These are phyloP conservation scores for Candida labiduridarum DNA, from an alignment of 1,139 yeast species.

Conservation along the genomic window DNA sequence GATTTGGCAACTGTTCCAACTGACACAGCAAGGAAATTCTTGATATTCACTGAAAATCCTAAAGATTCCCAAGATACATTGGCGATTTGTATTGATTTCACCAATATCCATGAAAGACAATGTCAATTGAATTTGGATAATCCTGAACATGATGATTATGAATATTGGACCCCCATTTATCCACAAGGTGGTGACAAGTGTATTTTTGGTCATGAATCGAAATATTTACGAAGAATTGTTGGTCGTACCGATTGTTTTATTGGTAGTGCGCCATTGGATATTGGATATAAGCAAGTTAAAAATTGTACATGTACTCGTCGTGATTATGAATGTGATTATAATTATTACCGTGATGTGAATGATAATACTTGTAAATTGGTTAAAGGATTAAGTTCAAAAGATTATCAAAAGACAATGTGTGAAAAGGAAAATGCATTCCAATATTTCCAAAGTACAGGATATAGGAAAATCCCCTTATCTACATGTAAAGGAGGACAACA, in stretches of 20 bases:
- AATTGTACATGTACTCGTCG: constrained; percentile 85
- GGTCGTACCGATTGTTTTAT: constrained; percentile 72
- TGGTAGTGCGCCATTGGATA: constrained; percentile 72
- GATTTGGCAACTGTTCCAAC: constrained; percentile 92
- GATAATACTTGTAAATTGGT: constrained; percentile 91
- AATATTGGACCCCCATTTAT: constrained; percentile 78
- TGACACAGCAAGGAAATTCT: constrained; percentile 79
- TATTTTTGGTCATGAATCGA: constrained; percentile 85
- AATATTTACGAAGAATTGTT: constrained; percentile 70
- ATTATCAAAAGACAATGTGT: constrained; percentile 64
- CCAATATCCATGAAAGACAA: constrained; percentile 62
- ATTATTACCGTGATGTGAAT: constrained; percentile 57
- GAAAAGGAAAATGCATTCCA: constrained; percentile 57
- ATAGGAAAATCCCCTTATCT: constrained; percentile 47
- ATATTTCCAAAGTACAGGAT: constrained; percentile 49
- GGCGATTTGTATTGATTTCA: constrained; percentile 69
- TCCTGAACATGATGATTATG: constrained; percentile 71
- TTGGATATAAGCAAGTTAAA: constrained; percentile 58
- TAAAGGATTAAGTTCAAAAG: constrained; percentile 67
- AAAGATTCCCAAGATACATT: constrained; percentile 21
- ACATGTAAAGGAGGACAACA: constrained; percentile 48
- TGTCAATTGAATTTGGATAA: constrained; percentile 68
- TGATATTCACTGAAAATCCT: constrained; percentile 27
- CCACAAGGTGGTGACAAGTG: constrained; percentile 66
- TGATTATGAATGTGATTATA: constrained; percentile 95